A percentile compares a stretch with the other conserved stretches of the same genome.
Evolutionary conservation across 805 yeast species (phyloP).

Genomic region (Metschnikowia vanudenii): DNA sequence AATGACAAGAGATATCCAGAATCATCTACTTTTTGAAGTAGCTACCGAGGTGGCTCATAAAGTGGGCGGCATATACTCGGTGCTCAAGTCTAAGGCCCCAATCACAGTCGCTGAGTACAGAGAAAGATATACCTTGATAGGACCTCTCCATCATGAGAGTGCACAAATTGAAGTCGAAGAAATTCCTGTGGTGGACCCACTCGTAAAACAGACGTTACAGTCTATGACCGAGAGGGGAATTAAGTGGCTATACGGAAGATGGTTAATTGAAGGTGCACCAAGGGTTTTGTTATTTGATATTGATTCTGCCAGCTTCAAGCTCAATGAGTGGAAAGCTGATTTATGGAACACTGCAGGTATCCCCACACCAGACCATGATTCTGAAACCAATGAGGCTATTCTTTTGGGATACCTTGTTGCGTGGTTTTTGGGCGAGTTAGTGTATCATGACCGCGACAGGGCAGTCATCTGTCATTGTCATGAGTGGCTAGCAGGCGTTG

Average conservation of each 20-base stretch:
- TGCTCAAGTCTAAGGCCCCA: constrained; percentile 93
- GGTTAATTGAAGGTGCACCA: constrained; percentile 98
- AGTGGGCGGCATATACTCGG: constrained; percentile 98
- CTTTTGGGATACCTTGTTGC: constrained; percentile 90
- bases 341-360: constrained; percentile 89
- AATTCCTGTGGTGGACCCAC: constrained; percentile 54
- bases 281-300: constrained; percentile 86
- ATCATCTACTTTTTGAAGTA: constrained; percentile 86
- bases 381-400: constrained; percentile 89
- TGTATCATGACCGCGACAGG: constrained; percentile 75
- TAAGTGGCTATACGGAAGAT: constrained; percentile 81
- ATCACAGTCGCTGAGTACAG: constrained; percentile 92
- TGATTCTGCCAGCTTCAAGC: constrained; percentile 61
- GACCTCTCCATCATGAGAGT: constrained; percentile 74
- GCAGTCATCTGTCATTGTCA: constrained; percentile 94
- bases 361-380: constrained; percentile 88
- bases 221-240: constrained; percentile 84
- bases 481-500: constrained; percentile 98
- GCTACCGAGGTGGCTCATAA: constrained; percentile 98
- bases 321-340: constrained; percentile 94
- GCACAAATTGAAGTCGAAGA: constrained; percentile 84
- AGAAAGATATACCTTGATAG: constrained; percentile 80
- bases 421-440: constrained; percentile 95
- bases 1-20: constrained; percentile 82
- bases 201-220: constrained; percentile 61